Evolutionary conservation across 495 filamentous ascomycete species (phyloP).

Genomic region (Xylaria curta): DNA sequence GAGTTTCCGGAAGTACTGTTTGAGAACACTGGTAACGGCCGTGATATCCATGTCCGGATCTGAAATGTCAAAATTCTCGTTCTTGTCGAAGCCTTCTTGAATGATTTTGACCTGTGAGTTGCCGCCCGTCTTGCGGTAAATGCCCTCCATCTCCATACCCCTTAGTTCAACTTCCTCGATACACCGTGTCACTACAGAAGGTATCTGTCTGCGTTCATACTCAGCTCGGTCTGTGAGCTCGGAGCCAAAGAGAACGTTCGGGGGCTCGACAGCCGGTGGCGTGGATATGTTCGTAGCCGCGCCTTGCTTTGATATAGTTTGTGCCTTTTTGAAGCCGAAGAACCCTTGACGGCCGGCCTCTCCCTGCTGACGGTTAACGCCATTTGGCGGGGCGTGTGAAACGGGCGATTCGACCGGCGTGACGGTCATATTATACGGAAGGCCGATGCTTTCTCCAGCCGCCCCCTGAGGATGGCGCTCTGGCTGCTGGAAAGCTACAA

Average conservation of each 20-base stretch:
- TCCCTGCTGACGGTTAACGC: constrained; percentile 44
- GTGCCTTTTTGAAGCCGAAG: constrained; percentile 71
- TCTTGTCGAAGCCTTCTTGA: constrained; percentile 87
- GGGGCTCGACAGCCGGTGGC: constrained; percentile 60
- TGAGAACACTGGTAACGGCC: constrained; percentile 91
- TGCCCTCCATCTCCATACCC: constrained; percentile 97
- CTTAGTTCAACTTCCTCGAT: constrained; percentile 97
- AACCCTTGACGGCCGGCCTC: constrained; percentile 72
- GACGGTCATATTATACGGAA: constrained; percentile 67
- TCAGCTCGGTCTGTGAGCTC: constrained; percentile 87
- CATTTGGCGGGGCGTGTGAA: constrained; percentile 33
- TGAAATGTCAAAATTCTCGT: constrained; percentile 85
- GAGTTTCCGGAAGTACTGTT: constrained; percentile 96
- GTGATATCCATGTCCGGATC: constrained; percentile 95
- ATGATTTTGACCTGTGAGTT: constrained; percentile 85
- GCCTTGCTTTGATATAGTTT: constrained; percentile 54
- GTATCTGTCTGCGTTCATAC: constrained; percentile 87
- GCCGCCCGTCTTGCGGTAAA: constrained; percentile 97
- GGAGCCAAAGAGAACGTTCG: constrained; percentile 81
- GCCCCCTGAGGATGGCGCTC: constrained; percentile 58
- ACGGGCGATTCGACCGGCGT: constrained; percentile 54
- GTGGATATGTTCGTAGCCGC: constrained; percentile 60
- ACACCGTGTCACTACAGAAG: constrained; percentile 88
- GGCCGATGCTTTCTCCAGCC: constrained; percentile 62
- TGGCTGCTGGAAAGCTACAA: constrained; percentile 60